Base-by-base conservation (phyloP, 495 filamentous ascomycete genomes). In the Cenococcum geophilum region DNA sequence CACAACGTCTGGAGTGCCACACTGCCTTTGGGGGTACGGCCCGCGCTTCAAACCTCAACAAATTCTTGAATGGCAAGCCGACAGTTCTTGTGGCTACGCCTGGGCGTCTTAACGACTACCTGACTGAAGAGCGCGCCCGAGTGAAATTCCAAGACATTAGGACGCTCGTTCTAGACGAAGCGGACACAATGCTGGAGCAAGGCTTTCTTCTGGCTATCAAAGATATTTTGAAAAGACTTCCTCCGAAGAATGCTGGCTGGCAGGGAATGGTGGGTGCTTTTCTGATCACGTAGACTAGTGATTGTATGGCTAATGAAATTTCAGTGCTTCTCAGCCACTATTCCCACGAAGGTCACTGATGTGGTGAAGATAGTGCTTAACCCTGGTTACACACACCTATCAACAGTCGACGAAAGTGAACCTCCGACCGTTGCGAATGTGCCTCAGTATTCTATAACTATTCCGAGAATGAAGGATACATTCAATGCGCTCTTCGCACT, bases 81-180 rank as follows among this genome's bases (percentile, higher is more conserved):
- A 78, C 77, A 1, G 75, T 87, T 58, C 73, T 87, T 21, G 79
- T 87, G 51, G 83, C 80, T 4, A 87, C 84, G 2, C 84, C 85
- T 0, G 85, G 84, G 27, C 79, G 85, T 36, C 74, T 88, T 12
- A 78, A 79, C 35, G 84, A 88, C 60, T 82, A 86, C 64, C 73
- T 88, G 4, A 74, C 73, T 47, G 78, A 84, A 53, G 67, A 70
- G 22, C 49, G 59, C 23, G 71, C 80, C 0, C 74, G 71, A 10
- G 61, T 74, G 45, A 76, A 71, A 60, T 76, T 85, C 54, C 57
- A 69, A 4, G 68, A 79, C 59, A 74, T 86, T 49, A 75, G 82
- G 65, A 86, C 84, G 0, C 67, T 87, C 0, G 76, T 88, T 18
- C 68, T 88, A 20, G 85, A 88, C 68, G 85, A 88, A 73, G 85